phyloP scores from a whole-genome alignment of 2,329 filamentous ascomycete genomes.

The Sclerotinia minor region DNA sequence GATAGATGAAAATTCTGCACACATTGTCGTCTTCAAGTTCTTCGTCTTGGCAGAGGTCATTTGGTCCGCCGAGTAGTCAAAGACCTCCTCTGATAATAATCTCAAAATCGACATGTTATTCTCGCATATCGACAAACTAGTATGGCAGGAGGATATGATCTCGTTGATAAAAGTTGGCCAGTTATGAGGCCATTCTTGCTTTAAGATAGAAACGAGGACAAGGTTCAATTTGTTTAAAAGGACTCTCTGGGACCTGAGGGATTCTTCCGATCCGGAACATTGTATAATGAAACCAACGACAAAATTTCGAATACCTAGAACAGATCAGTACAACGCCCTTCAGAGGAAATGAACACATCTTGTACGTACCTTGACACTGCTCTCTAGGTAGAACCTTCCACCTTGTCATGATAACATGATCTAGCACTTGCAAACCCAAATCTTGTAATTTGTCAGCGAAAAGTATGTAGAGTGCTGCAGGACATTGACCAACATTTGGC shows the following conservation, averaged over 20 bases:
- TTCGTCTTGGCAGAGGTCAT: conserved; percentile 99
- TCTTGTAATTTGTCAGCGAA: conserved; percentile 53
- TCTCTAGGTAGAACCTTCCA: conserved; percentile 98
- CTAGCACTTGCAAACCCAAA: conserved; percentile 91
- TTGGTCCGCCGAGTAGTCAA: conserved; percentile 97
- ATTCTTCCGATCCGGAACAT: conserved; percentile 86
- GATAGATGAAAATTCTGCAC: conserved; percentile 95
- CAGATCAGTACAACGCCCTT: conserved; percentile 32
- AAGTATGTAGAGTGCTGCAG: conserved; percentile 9
- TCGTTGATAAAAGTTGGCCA: conserved; percentile 99
- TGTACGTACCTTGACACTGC: conserved; percentile 76
- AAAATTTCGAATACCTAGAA: conserved; percentile 92
- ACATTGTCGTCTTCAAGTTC: conserved; percentile 98
- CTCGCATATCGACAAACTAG: conserved; percentile 94
- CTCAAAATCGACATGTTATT: conserved; percentile 99
- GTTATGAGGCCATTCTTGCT: conserved; percentile 99
- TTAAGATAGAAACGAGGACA: conserved; percentile 93
- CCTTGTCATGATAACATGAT: conserved; percentile 97
- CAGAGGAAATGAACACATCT: background rate
- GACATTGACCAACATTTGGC: conserved; percentile 76
- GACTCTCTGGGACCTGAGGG: conserved; percentile 78
- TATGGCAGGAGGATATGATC: conserved; percentile 94
- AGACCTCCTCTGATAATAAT: conserved; percentile 94
- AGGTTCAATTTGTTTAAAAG: conserved; percentile 98
- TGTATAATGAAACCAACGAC: conserved; percentile 98